Base-by-base conservation (phyloP, 1,139 yeast species). In the Eremothecium cymbalariae region DNA sequence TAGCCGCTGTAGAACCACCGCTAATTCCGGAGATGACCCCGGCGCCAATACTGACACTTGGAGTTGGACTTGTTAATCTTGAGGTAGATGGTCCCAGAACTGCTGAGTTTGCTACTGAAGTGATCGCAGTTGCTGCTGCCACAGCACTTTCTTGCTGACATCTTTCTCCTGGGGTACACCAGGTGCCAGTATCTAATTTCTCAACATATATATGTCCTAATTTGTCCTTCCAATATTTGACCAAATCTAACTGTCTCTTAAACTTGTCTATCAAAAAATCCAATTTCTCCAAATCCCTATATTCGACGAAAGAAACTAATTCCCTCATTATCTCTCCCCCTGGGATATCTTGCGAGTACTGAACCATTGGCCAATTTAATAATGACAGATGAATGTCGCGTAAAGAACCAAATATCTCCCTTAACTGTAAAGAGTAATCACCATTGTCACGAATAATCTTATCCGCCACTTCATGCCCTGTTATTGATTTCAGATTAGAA, bases 291-390 rank as follows among this genome's bases (percentile, higher is more conserved):
- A 11, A 17, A n/a, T 20, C 30, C 14, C 30, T 27, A 21, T 27
- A 27, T 17, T 27, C 30, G n/a, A 27, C 14, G 14, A 27, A 27
- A 8, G 30, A 27, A 17, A 27, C 30, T 27, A 27, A 14, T 14
- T 27, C 30, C 17, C 30, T 15, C 30, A 27, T 27, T n/a, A 27
- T 27, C 30, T 27, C 30, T 15, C 30, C 30, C 4, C 5, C 21
- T 8, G 29, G 17, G 6, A 34, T 22, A 18, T 37, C 40, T 11
- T 37, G 31, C 13, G 35, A 30, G 24, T 37, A 36, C 25, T 33
- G 22, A 7, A 36, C 37, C 27, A 37, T 23, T 4, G 40, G 40
- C 40, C 40, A 37, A n/a, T 37, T 31, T 18, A 33, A 32, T 13
- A 37, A 16, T 15, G 26, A 18, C 11, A 16, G 20, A 18, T 25